Evolutionary conservation across 306 rosid genomes (phyloP), one percentile per base, ranked within the genome.

Genomic region (Vigna unguiculata): DNA sequence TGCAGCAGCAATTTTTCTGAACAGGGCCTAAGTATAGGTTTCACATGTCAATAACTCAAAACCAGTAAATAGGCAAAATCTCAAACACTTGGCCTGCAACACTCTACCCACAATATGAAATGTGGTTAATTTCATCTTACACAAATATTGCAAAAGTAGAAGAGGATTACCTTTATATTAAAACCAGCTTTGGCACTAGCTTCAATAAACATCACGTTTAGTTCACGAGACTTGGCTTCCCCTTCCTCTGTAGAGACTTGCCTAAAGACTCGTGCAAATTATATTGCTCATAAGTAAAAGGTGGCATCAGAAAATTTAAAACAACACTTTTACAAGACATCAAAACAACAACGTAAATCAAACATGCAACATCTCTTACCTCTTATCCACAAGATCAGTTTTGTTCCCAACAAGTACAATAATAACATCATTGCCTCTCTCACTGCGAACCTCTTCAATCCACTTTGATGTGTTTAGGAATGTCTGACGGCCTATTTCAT

Each of bases 401-500:
- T 90, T 90, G 89, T 90, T 90, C 21, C 91, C 93, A 54, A 86
- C 91, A 75, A 90, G 87, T 61, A 88, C 89, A 78, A 91, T 84
- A 79, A 88, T 88, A 48, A 91, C 96, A 78, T 88, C 96, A 71
- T 82, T 80, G 15, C 90, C 96, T 63, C 91, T 52, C 84, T 88
- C 96, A 61, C 85, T 84, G 43, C 89, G 88, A 83, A 88, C 96
- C 89, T 88, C 88, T 79, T 88, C 96, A 74, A 87, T 85, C 96
- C 96, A 91, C 83, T 88, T 88, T 32, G 89, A 72, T 61, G 91
- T 91, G 67, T 87, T 91, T 47, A 87, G 68, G 81, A 90, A 90
- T 60, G 93, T 81, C 36, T 84, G 90, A 72, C 89, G 79, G 70
- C 93, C 96, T 91, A 51, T 19, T 69, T 69, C 43, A 62, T 19